phyloP scores from a whole-genome alignment of 805 yeast genomes.

The Wickerhamiella australiensis region DNA sequence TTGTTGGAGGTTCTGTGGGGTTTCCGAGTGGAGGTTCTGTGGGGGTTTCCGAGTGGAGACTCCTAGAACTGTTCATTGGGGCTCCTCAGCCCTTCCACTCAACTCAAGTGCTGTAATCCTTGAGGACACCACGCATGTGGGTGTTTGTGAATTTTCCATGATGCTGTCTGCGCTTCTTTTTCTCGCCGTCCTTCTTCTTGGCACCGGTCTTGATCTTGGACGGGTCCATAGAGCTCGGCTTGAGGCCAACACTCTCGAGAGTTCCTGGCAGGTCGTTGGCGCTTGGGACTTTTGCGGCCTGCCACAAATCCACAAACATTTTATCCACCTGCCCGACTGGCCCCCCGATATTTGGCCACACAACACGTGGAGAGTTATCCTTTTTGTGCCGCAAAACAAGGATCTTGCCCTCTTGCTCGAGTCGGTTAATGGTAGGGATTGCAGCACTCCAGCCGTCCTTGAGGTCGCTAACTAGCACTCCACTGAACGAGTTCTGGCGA shows the following conservation, averaged over 20 bases:
- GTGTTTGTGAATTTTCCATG: constrained; percentile 90
- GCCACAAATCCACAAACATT: constrained; percentile 78
- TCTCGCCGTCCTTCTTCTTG: constrained; percentile 38
- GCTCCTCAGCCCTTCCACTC: no score
- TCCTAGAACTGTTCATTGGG: no score
- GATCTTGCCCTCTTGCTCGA: constrained; percentile 66
- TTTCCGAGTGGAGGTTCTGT: no score
- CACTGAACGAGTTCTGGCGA: constrained; percentile 76
- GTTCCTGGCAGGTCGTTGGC: constrained; percentile 69
- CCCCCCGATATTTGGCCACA: constrained; percentile 83
- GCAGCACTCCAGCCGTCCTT: constrained; percentile 95
- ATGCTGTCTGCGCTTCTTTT: constrained; percentile 78
- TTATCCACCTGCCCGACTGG: constrained; percentile 59
- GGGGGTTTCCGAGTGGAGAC: no score
- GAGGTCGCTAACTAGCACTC: constrained; percentile 65
- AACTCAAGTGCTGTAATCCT: constrained; percentile 54
- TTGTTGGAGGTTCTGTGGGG: no score
- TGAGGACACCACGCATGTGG: constrained; percentile 90
- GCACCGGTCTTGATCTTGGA: constrained; percentile 59
- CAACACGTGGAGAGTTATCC: constrained; percentile 82
- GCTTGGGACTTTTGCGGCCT: constrained; percentile 62
- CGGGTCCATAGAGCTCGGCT: constrained; percentile 98
- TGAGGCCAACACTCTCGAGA: constrained; percentile 72
- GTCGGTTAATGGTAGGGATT: constrained; percentile 57
- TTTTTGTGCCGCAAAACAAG: constrained; percentile 82